These are phyloP conservation scores for Hamigera avellanea DNA, from an alignment of 495 filamentous ascomycete species.

Conservation along the genomic window DNA sequence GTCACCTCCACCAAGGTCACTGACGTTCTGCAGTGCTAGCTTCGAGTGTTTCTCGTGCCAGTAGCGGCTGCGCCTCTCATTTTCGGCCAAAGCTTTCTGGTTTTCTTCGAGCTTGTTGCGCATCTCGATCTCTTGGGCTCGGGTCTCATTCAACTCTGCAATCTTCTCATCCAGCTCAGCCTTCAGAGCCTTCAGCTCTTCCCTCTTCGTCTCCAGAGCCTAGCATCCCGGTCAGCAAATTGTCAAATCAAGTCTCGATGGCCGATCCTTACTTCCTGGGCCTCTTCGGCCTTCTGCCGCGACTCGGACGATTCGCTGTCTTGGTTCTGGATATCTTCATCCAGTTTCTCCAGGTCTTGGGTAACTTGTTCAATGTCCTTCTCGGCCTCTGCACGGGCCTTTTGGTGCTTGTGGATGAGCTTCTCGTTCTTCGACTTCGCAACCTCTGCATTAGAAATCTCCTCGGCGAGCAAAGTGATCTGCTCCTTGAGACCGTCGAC, in stretches of 20 bases:
- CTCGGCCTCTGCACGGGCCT: constrained; percentile 60
- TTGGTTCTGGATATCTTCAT: constrained; percentile 67
- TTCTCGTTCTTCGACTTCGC: constrained; percentile 85
- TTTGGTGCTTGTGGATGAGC: constrained; percentile 75
- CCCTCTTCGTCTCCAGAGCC: constrained; percentile 66
- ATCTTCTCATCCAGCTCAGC: constrained; percentile 77
- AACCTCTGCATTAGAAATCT: constrained; percentile 74
- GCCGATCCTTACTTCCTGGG: constrained; percentile 46
- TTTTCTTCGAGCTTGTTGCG: constrained; percentile 92
- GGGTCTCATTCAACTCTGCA: constrained; percentile 76
- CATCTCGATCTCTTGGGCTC: constrained; percentile 93
- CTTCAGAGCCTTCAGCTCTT: constrained; percentile 69
- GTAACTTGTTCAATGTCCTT: constrained; percentile 62
- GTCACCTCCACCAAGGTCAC: constrained; percentile 54
- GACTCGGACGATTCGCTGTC: constrained; percentile 59
- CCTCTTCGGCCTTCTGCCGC: constrained; percentile 68
- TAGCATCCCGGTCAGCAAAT: constrained; percentile 9
- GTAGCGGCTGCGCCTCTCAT: constrained; percentile 71
- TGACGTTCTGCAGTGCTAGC: constrained; percentile 62
- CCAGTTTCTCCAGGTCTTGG: constrained; percentile 61
- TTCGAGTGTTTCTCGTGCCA: constrained; percentile 86
- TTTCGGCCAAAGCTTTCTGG: constrained; percentile 77
- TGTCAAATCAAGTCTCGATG: constrained; percentile 6
- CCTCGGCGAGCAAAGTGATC: constrained; percentile 66
- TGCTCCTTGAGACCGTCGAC: constrained; percentile 88